Base-by-base conservation (phyloP, 129 eudicot genomes). In the Cynara cardunculus region DNA sequence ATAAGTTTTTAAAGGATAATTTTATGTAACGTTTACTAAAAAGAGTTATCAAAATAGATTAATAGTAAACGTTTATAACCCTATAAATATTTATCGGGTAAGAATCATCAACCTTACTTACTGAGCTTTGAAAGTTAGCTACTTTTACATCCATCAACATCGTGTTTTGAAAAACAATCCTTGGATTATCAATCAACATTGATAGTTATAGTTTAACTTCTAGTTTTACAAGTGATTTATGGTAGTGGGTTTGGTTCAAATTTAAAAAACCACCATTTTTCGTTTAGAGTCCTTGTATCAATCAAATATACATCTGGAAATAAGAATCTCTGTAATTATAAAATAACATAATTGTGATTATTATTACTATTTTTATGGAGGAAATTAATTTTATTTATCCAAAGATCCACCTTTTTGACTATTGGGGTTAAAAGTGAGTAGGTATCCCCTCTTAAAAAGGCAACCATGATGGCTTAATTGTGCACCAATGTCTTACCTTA, bases 401-500 rank as follows among this genome's bases (percentile, higher is more conserved):
- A 64, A 41, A 7, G 4, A 68, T 41, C 41, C 3, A 65, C 39
- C 26, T 30, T 68, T 68, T 41, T 27, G n/a, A 37, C 1, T 34
- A 37, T 14, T 19, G 53, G 46, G 28, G 7, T 70, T 6, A 8
- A 79, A 53, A 70, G 74, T 13, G 10, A 62, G 76, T 53, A 19
- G 76, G 76, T 49, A 30, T 25, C 25, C 53, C 82, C 70, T 53
- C 70, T 30, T 12, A 49, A 70, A 78, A 53, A 75, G 67, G 41
- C 73, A 69, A 25, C 72, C 72, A 67, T 26, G 35, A 13, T 25
- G 32, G 9, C n/a, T 79, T 79, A 22, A n/a, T n/a, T n/a, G 2
- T 28, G 76, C 75, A 49, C 56, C 68, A 53, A 79, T 70, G 34
- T 49, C 76, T 34, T 14, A 49, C 70, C 83, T 79, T 69, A n/a